phyloP scores from a whole-genome alignment of 2,329 filamentous ascomycete genomes.

The Colletotrichum sp. region DNA sequence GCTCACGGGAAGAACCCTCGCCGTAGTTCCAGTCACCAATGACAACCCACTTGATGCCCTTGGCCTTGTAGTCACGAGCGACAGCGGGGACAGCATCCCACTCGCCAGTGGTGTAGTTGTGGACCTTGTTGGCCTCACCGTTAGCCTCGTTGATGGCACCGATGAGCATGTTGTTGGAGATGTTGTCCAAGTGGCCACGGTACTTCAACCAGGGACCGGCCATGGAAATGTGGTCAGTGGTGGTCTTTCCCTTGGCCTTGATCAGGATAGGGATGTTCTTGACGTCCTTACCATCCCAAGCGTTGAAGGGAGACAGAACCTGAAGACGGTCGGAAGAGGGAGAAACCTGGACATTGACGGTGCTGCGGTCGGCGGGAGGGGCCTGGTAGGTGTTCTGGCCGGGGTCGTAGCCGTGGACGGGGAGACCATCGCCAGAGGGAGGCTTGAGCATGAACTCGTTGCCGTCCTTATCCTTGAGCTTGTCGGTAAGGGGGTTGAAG shows the following conservation, averaged over 20 bases:
- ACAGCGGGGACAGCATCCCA: constrained; percentile 90
- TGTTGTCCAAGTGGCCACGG: constrained; percentile 98
- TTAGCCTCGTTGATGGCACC: constrained; percentile 96
- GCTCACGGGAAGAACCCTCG: constrained; percentile 96
- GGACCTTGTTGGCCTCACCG: constrained; percentile 96
- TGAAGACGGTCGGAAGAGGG: constrained; percentile 94
- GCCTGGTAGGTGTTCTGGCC: constrained; percentile 96
- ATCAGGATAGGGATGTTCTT: constrained; percentile 87
- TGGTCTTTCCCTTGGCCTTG: constrained; percentile 96
- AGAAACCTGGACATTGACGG: constrained; percentile 81
- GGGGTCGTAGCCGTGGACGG: constrained; percentile 82
- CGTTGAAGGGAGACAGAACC: constrained; percentile 81
- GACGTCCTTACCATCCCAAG: constrained; percentile 94
- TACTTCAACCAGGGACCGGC: constrained; percentile 98
- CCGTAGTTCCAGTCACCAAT: constrained; percentile 99
- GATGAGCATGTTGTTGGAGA: constrained; percentile 99
- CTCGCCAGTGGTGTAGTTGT: constrained; percentile 85
- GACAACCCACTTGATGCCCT: constrained; percentile 96
- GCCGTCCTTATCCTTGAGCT: constrained; percentile 91
- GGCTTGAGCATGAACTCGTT: constrained; percentile 90
- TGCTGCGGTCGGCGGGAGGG: constrained; percentile 78
- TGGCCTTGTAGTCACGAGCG: constrained; percentile 97
- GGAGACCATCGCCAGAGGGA: constrained; percentile 83
- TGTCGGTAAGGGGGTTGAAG: constrained; percentile 96
- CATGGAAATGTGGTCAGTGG: constrained; percentile 97